phyloP scores from a whole-genome alignment of 768 basidiomycete species.

The Termitomyces sp. region DNA sequence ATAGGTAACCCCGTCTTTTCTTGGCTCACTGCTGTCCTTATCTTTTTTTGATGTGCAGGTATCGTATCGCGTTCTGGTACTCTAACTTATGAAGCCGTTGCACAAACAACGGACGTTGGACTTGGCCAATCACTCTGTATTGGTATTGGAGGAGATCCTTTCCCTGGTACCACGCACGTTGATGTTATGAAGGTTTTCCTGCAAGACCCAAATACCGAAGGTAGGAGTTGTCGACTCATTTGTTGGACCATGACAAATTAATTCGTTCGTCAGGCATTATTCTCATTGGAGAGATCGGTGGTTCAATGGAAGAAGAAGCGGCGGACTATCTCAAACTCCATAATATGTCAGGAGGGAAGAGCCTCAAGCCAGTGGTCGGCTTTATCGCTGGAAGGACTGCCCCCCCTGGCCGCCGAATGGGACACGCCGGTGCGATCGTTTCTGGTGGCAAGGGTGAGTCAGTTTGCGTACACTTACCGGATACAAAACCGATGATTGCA shows the following conservation, averaged over 20 bases:
- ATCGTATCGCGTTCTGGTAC: constrained; percentile 96
- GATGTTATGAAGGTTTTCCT: constrained; percentile 97
- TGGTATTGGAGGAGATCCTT: constrained; percentile 96
- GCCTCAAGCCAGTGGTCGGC: constrained; percentile 93
- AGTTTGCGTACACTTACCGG: background rate
- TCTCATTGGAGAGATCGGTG: constrained; percentile 97
- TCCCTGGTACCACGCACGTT: constrained; percentile 92
- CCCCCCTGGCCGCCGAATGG: constrained; percentile 97
- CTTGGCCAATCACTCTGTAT: constrained; percentile 96
- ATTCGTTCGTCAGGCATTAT: constrained; percentile 65
- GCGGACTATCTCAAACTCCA: constrained; percentile 91
- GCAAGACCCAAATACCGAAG: constrained; percentile 90
- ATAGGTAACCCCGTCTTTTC: constrained; percentile 52
- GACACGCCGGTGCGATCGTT: constrained; percentile 97
- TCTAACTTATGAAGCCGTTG: constrained; percentile 97
- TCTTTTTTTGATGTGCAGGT: constrained; percentile 35
- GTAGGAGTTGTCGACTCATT: constrained; percentile 28
- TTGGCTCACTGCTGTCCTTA: background rate
- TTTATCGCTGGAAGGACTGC: constrained; percentile 99
- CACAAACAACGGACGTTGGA: constrained; percentile 92
- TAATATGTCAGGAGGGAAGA: constrained; percentile 80
- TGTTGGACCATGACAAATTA: background rate
- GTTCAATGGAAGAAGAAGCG: constrained; percentile 99
- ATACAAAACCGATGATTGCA: background rate
- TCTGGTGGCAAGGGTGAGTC: constrained; percentile 88